A percentile compares a stretch with the other conserved stretches of the same genome.
phyloP scores from a whole-genome alignment of 441 rosid species.

The Eutrema salsugineum region DNA sequence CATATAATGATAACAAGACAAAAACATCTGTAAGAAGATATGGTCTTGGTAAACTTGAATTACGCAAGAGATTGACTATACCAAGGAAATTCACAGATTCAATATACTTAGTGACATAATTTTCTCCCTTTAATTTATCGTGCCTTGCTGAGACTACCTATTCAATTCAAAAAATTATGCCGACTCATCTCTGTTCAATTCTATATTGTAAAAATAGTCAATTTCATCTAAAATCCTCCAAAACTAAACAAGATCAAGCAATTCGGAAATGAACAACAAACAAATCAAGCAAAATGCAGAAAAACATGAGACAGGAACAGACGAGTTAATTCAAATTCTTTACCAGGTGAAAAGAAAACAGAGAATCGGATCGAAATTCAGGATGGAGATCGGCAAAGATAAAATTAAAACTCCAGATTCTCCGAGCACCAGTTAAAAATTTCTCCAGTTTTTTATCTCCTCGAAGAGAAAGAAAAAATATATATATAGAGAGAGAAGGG shows the following conservation, averaged over 20 bases:
- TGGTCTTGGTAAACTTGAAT: not conserved
- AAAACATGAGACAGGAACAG: not conserved
- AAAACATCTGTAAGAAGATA: constrained; percentile 3
- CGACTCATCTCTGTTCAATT: not conserved
- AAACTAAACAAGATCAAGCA: constrained; percentile 9
- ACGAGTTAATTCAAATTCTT: not conserved
- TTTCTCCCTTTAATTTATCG: not conserved
- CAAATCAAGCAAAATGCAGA: not conserved
- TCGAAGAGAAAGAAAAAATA: not conserved
- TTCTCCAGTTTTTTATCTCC: constrained; percentile 2
- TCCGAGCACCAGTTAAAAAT: not conserved
- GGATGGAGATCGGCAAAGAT: constrained; percentile 10
- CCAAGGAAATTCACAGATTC: constrained; percentile 5
- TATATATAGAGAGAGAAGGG: not conserved
- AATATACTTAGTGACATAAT: not conserved
- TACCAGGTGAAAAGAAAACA: constrained; percentile 6
- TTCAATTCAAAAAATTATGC: not conserved
- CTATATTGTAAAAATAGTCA: not conserved
- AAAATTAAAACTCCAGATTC: constrained; percentile 21
- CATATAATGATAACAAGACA: not conserved
- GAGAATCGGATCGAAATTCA: constrained; percentile 1
- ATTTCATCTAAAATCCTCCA: not conserved
- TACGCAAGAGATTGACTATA: not conserved
- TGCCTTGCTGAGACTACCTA: not conserved
- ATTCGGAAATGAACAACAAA: not conserved